Percentiles rank a stretch among this genome's conserved stretches.
phyloP scores from a whole-genome alignment of 352 stramenopile genomes.

The Pythium phragmiticola region DNA sequence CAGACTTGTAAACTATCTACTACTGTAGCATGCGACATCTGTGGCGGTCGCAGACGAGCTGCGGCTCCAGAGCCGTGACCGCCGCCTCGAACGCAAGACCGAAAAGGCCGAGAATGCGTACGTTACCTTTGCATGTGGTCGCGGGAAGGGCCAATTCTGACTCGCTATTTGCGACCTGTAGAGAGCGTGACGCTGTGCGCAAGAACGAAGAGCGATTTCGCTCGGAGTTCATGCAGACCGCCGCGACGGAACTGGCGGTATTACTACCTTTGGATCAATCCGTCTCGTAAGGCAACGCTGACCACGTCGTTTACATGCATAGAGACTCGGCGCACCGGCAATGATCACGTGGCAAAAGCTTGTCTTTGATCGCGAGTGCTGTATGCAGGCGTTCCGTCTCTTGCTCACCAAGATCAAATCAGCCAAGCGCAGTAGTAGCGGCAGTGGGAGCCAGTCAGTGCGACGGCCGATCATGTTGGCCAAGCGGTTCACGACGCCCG shows the following conservation, averaged over 20 bases:
- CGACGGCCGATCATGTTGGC: slow-evolving; percentile 10
- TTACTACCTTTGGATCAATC: neutral
- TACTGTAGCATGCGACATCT: slow-evolving; percentile 46
- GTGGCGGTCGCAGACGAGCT: slow-evolving; percentile 35
- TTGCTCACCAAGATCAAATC: slow-evolving; percentile 67
- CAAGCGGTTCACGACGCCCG: slow-evolving; percentile 16
- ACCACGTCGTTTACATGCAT: neutral
- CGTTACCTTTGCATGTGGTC: slow-evolving; percentile 8
- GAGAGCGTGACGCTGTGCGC: slow-evolving; percentile 36
- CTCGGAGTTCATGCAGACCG: slow-evolving; percentile 56
- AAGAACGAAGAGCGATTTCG: slow-evolving; percentile 62
- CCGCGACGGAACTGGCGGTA: slow-evolving; percentile 49
- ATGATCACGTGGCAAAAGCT: slow-evolving; percentile 67
- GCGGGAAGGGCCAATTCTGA: slow-evolving; percentile 3
- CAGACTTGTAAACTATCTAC: too few species aligned
- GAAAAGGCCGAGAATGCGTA: slow-evolving; percentile 46
- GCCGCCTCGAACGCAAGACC: slow-evolving; percentile 47
- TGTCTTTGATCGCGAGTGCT: slow-evolving; percentile 69
- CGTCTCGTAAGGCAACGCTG: neutral
- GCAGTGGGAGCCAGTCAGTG: slow-evolving; percentile 3
- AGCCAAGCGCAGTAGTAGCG: slow-evolving; percentile 16
- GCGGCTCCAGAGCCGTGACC: slow-evolving; percentile 29
- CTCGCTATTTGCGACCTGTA: slow-evolving; percentile 5
- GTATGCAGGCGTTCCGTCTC: slow-evolving; percentile 49
- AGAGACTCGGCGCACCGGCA: slow-evolving; percentile 52